phyloP scores from a whole-genome alignment of 768 basidiomycete species.

The Mycena amicta region DNA sequence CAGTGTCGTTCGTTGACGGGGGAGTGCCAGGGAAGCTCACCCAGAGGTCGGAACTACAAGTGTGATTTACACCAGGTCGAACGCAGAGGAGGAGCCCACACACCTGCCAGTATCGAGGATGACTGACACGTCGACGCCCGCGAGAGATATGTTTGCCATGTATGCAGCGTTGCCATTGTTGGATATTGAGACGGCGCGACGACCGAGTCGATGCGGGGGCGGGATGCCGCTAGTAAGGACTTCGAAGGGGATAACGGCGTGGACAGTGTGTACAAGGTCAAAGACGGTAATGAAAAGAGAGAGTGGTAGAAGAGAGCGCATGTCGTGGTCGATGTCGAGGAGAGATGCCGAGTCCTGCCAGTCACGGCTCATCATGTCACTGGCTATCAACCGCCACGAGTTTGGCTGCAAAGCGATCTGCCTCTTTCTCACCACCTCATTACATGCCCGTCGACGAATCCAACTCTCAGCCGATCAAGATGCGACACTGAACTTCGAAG shows the following conservation, averaged over 20 bases:
- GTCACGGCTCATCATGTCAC: too few species aligned
- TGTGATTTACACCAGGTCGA: neutral
- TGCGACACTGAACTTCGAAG: too few species aligned
- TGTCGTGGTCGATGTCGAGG: neutral
- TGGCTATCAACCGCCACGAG: too few species aligned
- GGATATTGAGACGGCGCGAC: constrained; percentile 27
- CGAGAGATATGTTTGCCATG: constrained; percentile 40
- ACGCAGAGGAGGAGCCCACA: constrained; percentile 7
- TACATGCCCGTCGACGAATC: too few species aligned
- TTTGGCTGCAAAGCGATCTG: too few species aligned
- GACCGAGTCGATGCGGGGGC: constrained; percentile 7
- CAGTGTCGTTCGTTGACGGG: constrained; percentile 38
- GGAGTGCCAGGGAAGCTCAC: constrained; percentile 45
- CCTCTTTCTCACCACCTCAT: too few species aligned
- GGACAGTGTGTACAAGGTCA: constrained; percentile 10
- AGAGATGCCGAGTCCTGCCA: neutral
- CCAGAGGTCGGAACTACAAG: constrained; percentile 64
- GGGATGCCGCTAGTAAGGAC: constrained; percentile 24
- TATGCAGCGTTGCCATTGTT: constrained; percentile 45
- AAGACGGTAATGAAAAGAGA: constrained; percentile 18
- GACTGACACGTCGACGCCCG: constrained; percentile 37
- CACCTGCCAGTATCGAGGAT: constrained; percentile 54
- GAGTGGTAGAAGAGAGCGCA: constrained; percentile 22
- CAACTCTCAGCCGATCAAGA: too few species aligned
- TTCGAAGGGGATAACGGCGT: constrained; percentile 22